Conservation (phyloP, 2,329 filamentous ascomycete genomes). For the Stachybotrys elegans region DNA sequence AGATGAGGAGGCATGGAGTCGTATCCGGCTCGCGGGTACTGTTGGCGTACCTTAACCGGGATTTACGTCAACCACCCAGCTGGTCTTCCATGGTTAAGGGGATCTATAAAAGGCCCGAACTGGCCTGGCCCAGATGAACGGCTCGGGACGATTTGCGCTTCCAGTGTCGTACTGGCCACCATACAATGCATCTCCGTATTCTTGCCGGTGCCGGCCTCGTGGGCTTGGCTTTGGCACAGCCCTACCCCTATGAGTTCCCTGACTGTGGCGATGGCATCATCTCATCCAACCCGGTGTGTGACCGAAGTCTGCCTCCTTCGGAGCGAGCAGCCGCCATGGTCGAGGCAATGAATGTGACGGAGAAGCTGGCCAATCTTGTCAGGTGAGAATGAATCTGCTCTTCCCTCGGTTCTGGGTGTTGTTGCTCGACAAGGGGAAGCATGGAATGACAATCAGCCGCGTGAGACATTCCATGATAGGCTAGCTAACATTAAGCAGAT, state of each 20-base stretch:
- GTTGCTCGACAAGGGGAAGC: too few species aligned
- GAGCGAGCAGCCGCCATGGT: neutral
- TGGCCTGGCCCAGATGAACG: neutral
- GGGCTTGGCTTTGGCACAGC: neutral
- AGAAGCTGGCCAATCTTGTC: constrained; percentile 1
- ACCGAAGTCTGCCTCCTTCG: neutral
- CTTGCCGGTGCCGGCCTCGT: neutral
- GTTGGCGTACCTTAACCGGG: too few species aligned
- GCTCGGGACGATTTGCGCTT: neutral
- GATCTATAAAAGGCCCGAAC: neutral
- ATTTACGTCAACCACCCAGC: too few species aligned
- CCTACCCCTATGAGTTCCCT: neutral
- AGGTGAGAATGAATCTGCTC: neutral
- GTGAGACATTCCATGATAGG: neutral
- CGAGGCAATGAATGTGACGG: neutral
- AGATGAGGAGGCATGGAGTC: neutral
- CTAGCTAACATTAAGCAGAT: neutral
- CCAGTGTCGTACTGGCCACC: neutral
- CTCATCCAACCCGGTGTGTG: neutral
- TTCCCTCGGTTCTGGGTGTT: neutral
- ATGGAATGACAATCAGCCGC: too few species aligned
- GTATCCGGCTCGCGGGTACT: neutral
- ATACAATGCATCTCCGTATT: neutral
- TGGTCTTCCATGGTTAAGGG: neutral
- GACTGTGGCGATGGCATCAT: neutral